phyloP scores from a whole-genome alignment of 1,284 basidiomycete species.

The Cutaneotrichosporon arboriforme region DNA sequence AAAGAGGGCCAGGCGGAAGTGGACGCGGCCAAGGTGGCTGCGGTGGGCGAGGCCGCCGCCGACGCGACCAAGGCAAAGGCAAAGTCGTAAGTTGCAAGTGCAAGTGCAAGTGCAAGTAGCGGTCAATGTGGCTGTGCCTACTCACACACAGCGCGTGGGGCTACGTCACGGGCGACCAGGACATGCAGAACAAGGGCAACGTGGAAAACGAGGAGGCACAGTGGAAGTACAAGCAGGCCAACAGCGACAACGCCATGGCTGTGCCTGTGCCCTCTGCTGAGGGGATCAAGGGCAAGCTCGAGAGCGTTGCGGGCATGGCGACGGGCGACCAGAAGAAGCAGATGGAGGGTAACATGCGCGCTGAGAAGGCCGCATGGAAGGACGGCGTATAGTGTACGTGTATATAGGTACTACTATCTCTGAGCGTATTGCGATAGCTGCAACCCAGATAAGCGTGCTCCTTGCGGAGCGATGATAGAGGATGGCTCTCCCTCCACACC shows the following conservation, averaged over 20 bases:
- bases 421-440: too few species aligned
- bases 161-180: conserved; percentile 43
- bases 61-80: conserved; percentile 39
- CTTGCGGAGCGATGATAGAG: too few species aligned
- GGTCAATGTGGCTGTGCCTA: background rate
- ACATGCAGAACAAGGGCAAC: conserved; percentile 40
- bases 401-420: too few species aligned
- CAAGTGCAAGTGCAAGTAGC: too few species aligned
- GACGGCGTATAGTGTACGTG: conserved; percentile 18
- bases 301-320: conserved; percentile 42
- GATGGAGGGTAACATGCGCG: conserved; percentile 40
- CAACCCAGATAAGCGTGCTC: too few species aligned
- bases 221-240: conserved; percentile 39
- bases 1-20: conserved; percentile 35
- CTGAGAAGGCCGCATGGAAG: conserved; percentile 45
- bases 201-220: conserved; percentile 40
- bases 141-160: conserved; percentile 31
- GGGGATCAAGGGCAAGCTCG: conserved; percentile 38
- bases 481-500: too few species aligned
- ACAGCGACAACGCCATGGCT: conserved; percentile 13
- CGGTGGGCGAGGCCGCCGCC: conserved; percentile 33
- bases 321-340: conserved; percentile 43
- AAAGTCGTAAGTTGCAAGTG: conserved; percentile 40
- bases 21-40: conserved; percentile 34
- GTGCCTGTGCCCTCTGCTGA: conserved; percentile 30